Conservation (phyloP, 2,329 filamentous ascomycete species). For the Penicillium sp. region DNA sequence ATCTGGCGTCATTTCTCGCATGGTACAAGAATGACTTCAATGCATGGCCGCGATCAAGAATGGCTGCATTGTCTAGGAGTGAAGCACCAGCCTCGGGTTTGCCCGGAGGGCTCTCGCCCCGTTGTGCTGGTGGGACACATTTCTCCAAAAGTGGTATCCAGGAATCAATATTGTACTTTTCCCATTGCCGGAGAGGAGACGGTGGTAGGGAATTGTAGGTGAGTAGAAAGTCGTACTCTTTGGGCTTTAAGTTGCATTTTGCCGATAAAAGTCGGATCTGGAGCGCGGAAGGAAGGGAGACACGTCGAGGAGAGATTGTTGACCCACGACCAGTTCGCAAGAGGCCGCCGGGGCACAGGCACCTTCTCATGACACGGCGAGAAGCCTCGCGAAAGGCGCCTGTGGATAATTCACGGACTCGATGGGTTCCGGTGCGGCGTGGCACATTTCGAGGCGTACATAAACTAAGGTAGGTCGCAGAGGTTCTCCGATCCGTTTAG, state of each 20-base stretch:
- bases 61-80: constrained; percentile 15
- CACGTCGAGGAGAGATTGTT: constrained; percentile 12
- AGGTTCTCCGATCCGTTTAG: not conserved
- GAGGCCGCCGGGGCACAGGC: constrained; percentile 37
- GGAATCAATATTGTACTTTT: constrained; percentile 25
- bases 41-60: constrained; percentile 27
- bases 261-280: constrained; percentile 9
- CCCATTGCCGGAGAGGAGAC: constrained; percentile 13
- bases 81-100: not conserved
- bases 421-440: constrained; percentile 20
- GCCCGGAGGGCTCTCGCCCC: not conserved
- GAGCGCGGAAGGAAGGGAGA: constrained; percentile 4
- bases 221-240: constrained; percentile 22
- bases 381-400: constrained; percentile 24
- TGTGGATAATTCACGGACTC: constrained; percentile 32
- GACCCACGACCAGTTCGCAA: constrained; percentile 34
- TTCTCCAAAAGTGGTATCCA: constrained; percentile 39
- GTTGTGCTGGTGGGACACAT: constrained; percentile 28
- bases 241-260: constrained; percentile 12
- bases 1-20: constrained; percentile 20
- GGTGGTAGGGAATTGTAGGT: constrained; percentile 15
- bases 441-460: constrained; percentile 30
- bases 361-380: constrained; percentile 46
- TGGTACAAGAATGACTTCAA: constrained; percentile 34
- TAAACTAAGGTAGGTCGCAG: constrained; percentile 10